Evolutionary conservation across 495 filamentous ascomycete genomes (phyloP).

Genomic region (Penicillium bovifimosum): DNA sequence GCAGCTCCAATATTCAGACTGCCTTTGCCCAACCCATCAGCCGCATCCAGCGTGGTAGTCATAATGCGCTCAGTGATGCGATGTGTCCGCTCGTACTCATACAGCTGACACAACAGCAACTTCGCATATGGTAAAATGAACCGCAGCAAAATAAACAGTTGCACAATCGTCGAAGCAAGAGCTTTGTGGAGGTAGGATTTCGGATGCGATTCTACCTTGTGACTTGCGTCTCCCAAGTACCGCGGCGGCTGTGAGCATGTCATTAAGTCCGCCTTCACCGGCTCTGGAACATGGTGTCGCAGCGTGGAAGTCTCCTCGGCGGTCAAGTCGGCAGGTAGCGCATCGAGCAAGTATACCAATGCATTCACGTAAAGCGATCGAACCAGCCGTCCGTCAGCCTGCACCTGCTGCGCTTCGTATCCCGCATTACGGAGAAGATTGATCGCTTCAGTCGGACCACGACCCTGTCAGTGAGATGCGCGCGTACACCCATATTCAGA

Average conservation of each 20-base stretch:
- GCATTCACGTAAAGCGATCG: constrained; percentile 65
- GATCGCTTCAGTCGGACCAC: constrained; percentile 22
- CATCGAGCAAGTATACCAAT: constrained; percentile 60
- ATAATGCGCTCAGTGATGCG: constrained; percentile 53
- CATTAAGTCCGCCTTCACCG: constrained; percentile 17
- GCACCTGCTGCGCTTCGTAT: constrained; percentile 36
- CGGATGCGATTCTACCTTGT: constrained; percentile 1
- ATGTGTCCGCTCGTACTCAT: constrained; percentile 60
- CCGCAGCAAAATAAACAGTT: constrained; percentile 51
- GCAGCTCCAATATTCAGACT: constrained; percentile 45
- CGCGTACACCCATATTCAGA: neutral
- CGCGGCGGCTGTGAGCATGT: constrained; percentile 4
- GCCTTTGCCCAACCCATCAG: constrained; percentile 48
- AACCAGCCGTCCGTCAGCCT: constrained; percentile 40
- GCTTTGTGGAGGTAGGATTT: constrained; percentile 53
- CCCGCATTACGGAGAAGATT: constrained; percentile 37
- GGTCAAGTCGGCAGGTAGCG: constrained; percentile 55
- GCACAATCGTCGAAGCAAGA: constrained; percentile 50
- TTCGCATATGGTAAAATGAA: constrained; percentile 55
- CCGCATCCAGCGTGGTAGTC: constrained; percentile 41
- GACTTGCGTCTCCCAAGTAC: constrained; percentile 26
- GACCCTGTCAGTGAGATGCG: neutral
- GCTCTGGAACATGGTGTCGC: constrained; percentile 26
- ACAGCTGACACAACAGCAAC: constrained; percentile 44
- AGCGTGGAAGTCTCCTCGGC: constrained; percentile 28